Percentiles rank a stretch among this genome's conserved stretches.
Evolutionary conservation across 352 stramenopile species (phyloP).

Genomic region (Phytophthora sojae): DNA sequence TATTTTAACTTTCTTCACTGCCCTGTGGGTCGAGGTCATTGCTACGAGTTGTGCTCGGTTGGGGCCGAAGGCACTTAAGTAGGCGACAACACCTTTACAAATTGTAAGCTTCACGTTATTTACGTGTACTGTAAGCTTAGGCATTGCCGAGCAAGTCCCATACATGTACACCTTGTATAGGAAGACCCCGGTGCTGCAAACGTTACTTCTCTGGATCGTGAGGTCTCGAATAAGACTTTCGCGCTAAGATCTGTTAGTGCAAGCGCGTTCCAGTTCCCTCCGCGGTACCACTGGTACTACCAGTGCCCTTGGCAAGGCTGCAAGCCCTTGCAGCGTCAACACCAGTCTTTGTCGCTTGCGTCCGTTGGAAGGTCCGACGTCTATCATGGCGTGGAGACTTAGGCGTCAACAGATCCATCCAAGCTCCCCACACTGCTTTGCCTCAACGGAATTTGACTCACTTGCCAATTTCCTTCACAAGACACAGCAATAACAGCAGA

Average conservation of each 20-base stretch:
- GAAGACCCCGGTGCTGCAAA: too few species aligned
- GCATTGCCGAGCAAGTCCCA: neutral
- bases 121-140: neutral
- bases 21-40: too few species aligned
- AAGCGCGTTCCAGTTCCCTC: neutral
- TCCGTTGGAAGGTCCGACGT: constrained; percentile 1
- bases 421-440: neutral
- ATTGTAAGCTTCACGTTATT: neutral
- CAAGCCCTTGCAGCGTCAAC: neutral
- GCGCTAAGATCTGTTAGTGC: neutral
- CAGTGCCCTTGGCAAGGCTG: too few species aligned
- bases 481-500: neutral
- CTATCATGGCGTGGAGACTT: neutral
- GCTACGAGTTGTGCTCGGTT: neutral
- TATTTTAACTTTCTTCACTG: neutral
- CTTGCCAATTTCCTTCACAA: neutral
- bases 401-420: neutral
- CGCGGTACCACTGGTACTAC: neutral
- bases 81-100: neutral
- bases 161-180: too few species aligned
- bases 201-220: too few species aligned
- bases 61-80: neutral
- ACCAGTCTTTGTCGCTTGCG: constrained; percentile 1
- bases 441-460: neutral
- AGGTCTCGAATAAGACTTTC: constrained; percentile 6